Evolutionary conservation across 768 basidiomycete species (phyloP).

Genomic region (Naganishia vishniacii): DNA sequence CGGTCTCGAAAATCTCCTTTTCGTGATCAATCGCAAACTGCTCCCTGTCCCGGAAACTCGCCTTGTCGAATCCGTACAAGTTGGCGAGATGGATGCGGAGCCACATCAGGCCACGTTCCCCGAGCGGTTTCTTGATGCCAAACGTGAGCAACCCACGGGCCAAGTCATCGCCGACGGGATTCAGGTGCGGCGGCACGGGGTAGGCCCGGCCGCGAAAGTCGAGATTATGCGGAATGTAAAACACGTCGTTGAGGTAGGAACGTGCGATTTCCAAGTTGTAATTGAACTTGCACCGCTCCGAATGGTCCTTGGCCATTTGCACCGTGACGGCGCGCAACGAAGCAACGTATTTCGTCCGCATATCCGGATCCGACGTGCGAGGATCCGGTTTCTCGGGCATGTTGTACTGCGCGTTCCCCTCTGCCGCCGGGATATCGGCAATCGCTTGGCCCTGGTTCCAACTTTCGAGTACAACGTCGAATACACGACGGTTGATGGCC

Average conservation of each 20-base stretch:
- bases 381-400: conserved; percentile 56
- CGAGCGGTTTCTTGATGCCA: conserved; percentile 70
- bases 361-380: conserved; percentile 56
- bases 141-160: conserved; percentile 76
- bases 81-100: conserved; percentile 93
- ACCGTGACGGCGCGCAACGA: conserved; percentile 56
- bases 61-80: conserved; percentile 89
- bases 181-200: conserved; percentile 90
- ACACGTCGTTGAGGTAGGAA: conserved; percentile 77
- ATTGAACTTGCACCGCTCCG: conserved; percentile 84
- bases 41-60: conserved; percentile 85
- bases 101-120: conserved; percentile 81
- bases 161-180: conserved; percentile 91
- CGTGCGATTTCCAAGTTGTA: conserved; percentile 95
- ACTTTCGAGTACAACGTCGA: conserved; percentile 66
- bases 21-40: conserved; percentile 66
- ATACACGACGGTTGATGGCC: conserved; percentile 73
- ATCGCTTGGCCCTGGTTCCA: conserved; percentile 83
- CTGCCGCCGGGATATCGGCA: conserved; percentile 75
- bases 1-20: conserved; percentile 75
- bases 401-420: conserved; percentile 50
- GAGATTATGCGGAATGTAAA: conserved; percentile 91
- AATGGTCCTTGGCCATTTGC: conserved; percentile 76
- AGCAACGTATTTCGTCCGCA: conserved; percentile 57
- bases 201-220: conserved; percentile 98